phyloP scores from a whole-genome alignment of 2,329 filamentous ascomycete genomes.

The Colletotrichum lentis region DNA sequence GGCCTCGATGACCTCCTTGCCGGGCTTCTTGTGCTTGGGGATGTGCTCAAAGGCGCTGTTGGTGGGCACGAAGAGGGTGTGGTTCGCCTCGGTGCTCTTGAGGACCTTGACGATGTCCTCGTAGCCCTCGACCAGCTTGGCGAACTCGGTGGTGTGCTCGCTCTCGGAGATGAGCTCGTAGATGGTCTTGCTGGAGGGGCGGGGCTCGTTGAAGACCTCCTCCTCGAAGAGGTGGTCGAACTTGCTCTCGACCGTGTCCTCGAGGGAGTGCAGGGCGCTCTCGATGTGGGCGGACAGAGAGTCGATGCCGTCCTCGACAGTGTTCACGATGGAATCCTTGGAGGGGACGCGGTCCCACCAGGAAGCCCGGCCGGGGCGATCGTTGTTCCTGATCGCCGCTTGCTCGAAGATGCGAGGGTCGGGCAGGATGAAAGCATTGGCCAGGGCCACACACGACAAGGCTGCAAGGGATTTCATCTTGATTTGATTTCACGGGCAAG shows the following conservation, averaged over 20 bases:
- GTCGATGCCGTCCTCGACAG: conserved; percentile 46
- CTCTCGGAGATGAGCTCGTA: conserved; percentile 80
- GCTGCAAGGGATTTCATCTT: conserved; percentile 58
- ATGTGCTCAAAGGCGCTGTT: conserved; percentile 77
- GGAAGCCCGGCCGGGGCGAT: conserved; percentile 43
- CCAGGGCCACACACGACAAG: conserved; percentile 58
- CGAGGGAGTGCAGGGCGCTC: conserved; percentile 47
- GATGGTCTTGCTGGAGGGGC: conserved; percentile 73
- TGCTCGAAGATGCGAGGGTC: conserved; percentile 57
- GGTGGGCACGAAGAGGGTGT: conserved; percentile 83
- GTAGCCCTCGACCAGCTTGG: conserved; percentile 76
- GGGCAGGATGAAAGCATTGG: conserved; percentile 62
- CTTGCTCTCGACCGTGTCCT: conserved; percentile 42
- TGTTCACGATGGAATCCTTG: conserved; percentile 47
- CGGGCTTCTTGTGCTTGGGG: conserved; percentile 65
- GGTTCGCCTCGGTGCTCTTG: conserved; percentile 77
- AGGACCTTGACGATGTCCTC: conserved; percentile 75
- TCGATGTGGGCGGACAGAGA: conserved; percentile 40
- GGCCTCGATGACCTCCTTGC: conserved; percentile 74
- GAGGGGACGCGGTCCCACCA: conserved; percentile 47
- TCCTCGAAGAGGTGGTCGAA: conserved; percentile 39
- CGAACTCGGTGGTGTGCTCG: conserved; percentile 80
- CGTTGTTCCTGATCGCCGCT: conserved; percentile 47
- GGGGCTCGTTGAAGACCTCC: conserved; percentile 38
- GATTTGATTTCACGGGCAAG: background rate